Evolutionary conservation across 768 basidiomycete species (phyloP).

Genomic region (Lactifluus pinguis): DNA sequence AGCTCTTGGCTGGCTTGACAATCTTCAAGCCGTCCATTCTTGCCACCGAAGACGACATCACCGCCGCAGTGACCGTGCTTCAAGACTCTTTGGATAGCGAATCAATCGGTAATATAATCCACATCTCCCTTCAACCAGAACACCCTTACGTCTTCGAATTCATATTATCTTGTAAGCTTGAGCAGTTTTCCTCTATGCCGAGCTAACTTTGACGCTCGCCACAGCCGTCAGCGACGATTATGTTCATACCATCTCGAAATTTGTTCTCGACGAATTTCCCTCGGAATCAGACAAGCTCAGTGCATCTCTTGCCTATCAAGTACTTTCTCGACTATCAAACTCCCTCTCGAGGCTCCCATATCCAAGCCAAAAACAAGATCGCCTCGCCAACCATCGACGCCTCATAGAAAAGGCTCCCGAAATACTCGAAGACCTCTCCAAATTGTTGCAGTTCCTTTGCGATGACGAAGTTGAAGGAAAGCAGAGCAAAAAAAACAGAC

Average conservation of each 20-base stretch:
- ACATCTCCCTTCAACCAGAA: background rate
- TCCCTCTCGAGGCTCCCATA: background rate
- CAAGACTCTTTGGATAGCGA: conserved; percentile 1
- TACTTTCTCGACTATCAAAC: background rate
- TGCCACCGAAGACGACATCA: background rate
- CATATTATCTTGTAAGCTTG: conserved; percentile 2
- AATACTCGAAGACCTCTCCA: background rate
- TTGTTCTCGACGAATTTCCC: background rate
- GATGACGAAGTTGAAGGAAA: background rate
- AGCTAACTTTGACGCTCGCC: background rate
- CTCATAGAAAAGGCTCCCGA: background rate
- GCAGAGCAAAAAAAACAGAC: background rate
- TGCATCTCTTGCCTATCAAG: background rate
- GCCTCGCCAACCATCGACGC: background rate
- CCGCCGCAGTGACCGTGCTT: background rate
- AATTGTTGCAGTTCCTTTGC: background rate
- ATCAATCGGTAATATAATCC: conserved; percentile 5
- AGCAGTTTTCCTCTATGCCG: background rate
- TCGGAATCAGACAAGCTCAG: background rate
- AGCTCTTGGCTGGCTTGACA: background rate
- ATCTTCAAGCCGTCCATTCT: conserved; percentile 4
- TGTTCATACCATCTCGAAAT: background rate
- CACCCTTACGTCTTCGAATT: conserved; percentile 8
- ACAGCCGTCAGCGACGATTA: background rate
- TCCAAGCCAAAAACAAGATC: background rate